phyloP scores from a whole-genome alignment of 1,284 basidiomycete genomes.

The Moesziomyces parantarcticus region DNA sequence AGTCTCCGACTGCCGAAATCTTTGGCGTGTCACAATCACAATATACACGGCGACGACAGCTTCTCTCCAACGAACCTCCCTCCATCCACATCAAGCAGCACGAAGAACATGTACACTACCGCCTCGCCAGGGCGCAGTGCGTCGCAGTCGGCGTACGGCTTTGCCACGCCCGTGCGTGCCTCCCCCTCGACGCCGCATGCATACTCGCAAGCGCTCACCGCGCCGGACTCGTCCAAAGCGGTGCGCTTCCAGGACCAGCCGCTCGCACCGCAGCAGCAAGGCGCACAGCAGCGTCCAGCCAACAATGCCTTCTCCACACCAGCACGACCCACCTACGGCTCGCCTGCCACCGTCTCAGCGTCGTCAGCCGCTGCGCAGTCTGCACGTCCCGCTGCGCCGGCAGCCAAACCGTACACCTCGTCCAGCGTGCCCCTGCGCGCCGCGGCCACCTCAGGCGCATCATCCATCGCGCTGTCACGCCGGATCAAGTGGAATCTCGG shows the following conservation, averaged over 20 bases:
- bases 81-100: no score
- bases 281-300: constrained; percentile 1
- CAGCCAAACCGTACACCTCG: no score
- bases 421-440: background rate
- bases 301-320: constrained; percentile 7
- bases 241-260: constrained; percentile 44
- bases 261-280: constrained; percentile 16
- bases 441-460: background rate
- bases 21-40: no score
- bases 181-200: constrained; percentile 9
- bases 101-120: background rate
- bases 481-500: constrained; percentile 37
- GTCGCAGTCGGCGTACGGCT: constrained; percentile 14
- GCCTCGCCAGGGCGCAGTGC: constrained; percentile 6
- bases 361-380: background rate
- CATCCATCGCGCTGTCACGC: constrained; percentile 9
- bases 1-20: no score
- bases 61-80: no score
- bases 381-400: no score
- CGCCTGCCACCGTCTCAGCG: background rate
- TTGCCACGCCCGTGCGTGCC: constrained; percentile 30
- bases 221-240: constrained; percentile 21
- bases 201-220: constrained; percentile 29
- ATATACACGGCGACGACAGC: no score
- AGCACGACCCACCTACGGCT: constrained; percentile 12